Evolutionary conservation across 139 green algal species (phyloP).

Genomic region (Micractinium sp.): DNA sequence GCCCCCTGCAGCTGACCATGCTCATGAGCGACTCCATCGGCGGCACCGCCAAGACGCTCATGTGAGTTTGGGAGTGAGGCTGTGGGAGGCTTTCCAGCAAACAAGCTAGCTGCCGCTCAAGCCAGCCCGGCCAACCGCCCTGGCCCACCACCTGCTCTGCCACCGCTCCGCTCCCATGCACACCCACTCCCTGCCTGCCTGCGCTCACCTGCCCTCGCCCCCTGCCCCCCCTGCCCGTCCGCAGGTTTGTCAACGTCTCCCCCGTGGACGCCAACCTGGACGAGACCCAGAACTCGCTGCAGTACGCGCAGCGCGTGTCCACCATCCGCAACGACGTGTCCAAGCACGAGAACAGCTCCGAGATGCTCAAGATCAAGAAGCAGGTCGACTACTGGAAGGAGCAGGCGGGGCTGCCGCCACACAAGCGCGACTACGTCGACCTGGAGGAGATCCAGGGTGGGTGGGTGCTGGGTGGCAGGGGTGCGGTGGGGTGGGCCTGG

Average conservation of each 20-base stretch:
- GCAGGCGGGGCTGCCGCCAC: slow-evolving; percentile 82
- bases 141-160: neutral
- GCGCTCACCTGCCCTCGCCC: neutral
- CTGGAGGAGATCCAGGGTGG: slow-evolving; percentile 39
- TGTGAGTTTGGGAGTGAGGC: neutral
- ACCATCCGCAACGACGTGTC: slow-evolving; percentile 94
- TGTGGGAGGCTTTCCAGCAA: neutral
- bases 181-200: neutral
- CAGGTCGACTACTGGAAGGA: slow-evolving; percentile 94
- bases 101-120: neutral
- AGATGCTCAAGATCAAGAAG: slow-evolving; percentile 83
- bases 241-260: slow-evolving; percentile 83
- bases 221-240: neutral
- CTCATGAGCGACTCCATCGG: slow-evolving; percentile 94
- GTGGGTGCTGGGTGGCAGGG: neutral
- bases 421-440: slow-evolving; percentile 65
- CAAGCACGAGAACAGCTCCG: slow-evolving; percentile 87
- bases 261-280: slow-evolving; percentile 92
- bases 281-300: slow-evolving; percentile 88
- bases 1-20: slow-evolving; percentile 86
- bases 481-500: neutral
- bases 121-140: neutral
- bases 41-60: slow-evolving; percentile 80
- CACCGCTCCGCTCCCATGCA: neutral
- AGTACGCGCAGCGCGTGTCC: slow-evolving; percentile 91